These are phyloP conservation scores for Gillenia trifoliata DNA, from an alignment of 306 rosid species.

Conservation along the genomic window DNA sequence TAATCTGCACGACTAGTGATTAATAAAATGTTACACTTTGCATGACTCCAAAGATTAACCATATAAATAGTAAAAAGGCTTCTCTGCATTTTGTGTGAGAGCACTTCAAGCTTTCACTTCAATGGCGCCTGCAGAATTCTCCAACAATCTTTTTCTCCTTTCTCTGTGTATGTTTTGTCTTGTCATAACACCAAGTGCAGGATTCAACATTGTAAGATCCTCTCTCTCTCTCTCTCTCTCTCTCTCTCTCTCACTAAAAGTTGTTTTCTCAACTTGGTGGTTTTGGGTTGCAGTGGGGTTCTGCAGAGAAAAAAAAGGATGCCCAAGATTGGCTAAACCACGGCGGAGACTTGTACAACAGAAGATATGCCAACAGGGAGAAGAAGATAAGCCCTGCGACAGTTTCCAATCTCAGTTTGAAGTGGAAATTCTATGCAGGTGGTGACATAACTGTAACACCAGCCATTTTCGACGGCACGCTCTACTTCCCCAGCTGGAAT, in stretches of 20 bases:
- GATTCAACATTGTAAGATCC: constrained; percentile 13
- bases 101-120: constrained; percentile 1
- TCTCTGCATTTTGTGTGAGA: not conserved
- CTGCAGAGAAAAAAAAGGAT: constrained; percentile 1
- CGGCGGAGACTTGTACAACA: constrained; percentile 52
- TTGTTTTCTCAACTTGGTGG: not conserved
- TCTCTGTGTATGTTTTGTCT: not conserved
- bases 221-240: not conserved
- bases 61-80: not conserved
- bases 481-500: constrained; percentile 67
- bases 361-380: constrained; percentile 50
- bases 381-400: constrained; percentile 42
- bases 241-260: not conserved
- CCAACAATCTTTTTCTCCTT: not conserved
- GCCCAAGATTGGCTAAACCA: constrained; percentile 53
- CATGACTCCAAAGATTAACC: not conserved
- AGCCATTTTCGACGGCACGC: constrained; percentile 30
- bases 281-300: not conserved
- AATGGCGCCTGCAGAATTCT: constrained; percentile 16
- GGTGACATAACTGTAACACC: constrained; percentile 56
- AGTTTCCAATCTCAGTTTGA: constrained; percentile 29
- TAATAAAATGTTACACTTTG: not conserved
- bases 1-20: not conserved
- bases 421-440: constrained; percentile 54
- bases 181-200: not conserved